Evolutionary conservation across 257 asterid genomes (phyloP), one percentile per base, ranked within the genome.

Genomic region (Fraxinus excelsior): DNA sequence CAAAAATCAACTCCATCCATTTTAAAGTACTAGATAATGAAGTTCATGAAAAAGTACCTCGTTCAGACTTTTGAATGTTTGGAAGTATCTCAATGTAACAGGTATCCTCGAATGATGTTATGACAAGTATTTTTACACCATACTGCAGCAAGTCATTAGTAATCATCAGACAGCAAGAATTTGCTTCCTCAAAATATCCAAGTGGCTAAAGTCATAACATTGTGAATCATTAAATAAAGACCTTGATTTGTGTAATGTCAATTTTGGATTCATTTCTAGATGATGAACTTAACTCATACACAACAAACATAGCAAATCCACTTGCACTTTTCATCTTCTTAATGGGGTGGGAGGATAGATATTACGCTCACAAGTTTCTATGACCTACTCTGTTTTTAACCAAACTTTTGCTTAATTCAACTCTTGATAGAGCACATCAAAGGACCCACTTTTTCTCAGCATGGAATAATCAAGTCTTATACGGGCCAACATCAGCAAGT

Each of bases 51-150:
- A 46, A 70, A 19, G 68, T 87, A 95, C 99, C 97, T 91, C 99
- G 87, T 85, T 91, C 92, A 9, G 99, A 95, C 87, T 89, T 93
- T 80, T 93, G 97, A 82, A 80, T 67, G 77, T 70, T 86, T n/a
- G 99, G 98, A 35, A 90, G 86, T 68, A 95, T 95, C 93, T 95
- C 99, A 74, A 95, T 93, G 89, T 93, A 95, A 83, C 98, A 95
- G 16, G 99, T 93, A 53, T 93, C 97, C 88, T 94, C 90, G 83
- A 95, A 95, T 18, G 99, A 95, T 21, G 99, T 95, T 72, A 95
- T 86, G 85, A 95, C 99, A 38, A 95, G 85, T 82, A 95, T 87
- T 83, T 90, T 95, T 44, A 95, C 89, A 56, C 98, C 98, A 81
- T 95, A 95, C 99, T 95, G 96, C 93, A 90, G n/a, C 25, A 84